Evolutionary conservation across 257 asterid genomes (phyloP).

Genomic region (Lycium ferocissimum): DNA sequence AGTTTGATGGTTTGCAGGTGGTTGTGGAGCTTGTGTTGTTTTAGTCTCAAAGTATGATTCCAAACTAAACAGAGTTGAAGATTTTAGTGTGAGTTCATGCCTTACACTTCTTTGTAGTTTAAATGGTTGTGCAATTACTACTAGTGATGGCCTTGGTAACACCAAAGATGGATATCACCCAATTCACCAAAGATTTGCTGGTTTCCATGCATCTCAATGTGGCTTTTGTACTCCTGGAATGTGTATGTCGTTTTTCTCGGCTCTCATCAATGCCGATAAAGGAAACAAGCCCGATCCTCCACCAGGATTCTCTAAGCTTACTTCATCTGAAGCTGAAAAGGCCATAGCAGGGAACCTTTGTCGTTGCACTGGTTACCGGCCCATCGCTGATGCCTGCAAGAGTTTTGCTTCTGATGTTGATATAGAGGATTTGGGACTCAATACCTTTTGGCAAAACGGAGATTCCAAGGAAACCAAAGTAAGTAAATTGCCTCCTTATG

Average conservation of each 20-base stretch:
- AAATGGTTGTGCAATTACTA: constrained; percentile 68
- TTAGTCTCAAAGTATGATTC: constrained; percentile 66
- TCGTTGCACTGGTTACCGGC: constrained; percentile 81
- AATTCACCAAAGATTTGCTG: constrained; percentile 74
- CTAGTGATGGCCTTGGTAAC: constrained; percentile 84
- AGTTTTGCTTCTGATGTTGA: constrained; percentile 69
- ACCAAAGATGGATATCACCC: constrained; percentile 74
- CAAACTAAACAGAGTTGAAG: constrained; percentile 44
- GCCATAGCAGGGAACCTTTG: constrained; percentile 75
- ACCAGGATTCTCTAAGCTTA: constrained; percentile 39
- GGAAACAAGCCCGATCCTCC: constrained; percentile 39
- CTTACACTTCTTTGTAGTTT: constrained; percentile 77
- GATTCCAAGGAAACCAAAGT: constrained; percentile 43
- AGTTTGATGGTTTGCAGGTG: constrained; percentile 49
- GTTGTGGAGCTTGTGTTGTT: constrained; percentile 86
- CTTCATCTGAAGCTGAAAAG: constrained; percentile 69
- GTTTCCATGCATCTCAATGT: constrained; percentile 86
- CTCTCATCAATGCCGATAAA: constrained; percentile 61
- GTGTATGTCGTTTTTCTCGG: constrained; percentile 74
- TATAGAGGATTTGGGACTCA: constrained; percentile 75
- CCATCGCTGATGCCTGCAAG: constrained; percentile 83
- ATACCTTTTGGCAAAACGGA: constrained; percentile 64
- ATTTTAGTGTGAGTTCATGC: constrained; percentile 60
- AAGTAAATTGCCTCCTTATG: constrained; percentile 51
- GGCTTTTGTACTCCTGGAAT: constrained; percentile 88